Conservation (phyloP, 768 basidiomycete species). For the Cyclocybe aegerita region DNA sequence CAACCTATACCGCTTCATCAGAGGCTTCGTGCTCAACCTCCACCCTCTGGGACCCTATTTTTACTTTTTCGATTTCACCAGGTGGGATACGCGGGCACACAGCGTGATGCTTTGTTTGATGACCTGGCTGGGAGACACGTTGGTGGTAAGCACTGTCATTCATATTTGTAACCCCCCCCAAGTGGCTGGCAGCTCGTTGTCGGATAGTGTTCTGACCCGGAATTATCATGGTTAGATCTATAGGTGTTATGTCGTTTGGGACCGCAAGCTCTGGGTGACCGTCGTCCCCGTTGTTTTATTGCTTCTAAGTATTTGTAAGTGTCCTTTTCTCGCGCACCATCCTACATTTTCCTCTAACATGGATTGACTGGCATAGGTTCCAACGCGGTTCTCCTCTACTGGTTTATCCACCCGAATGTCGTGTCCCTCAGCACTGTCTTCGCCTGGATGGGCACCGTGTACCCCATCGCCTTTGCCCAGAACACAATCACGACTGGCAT, state of each 20-base stretch:
- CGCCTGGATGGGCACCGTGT: conserved; percentile 17
- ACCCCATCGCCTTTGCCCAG: conserved; percentile 21
- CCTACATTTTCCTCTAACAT: background rate
- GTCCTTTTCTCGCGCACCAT: background rate
- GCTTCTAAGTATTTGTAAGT: conserved; percentile 17
- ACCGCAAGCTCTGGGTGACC: conserved; percentile 18
- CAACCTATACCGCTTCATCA: conserved; percentile 13
- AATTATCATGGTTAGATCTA: conserved; percentile 13
- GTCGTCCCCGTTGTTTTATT: conserved; percentile 17
- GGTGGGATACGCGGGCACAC: conserved; percentile 12
- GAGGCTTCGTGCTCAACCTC: conserved; percentile 9
- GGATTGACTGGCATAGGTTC: background rate
- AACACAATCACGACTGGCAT: conserved; percentile 26
- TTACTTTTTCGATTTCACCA: conserved; percentile 11
- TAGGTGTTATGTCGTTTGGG: conserved; percentile 24
- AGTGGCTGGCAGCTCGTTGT: too few species aligned
- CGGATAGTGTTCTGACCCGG: background rate
- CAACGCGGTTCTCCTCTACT: conserved; percentile 15
- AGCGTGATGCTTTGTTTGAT: conserved; percentile 13
- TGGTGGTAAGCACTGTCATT: conserved; percentile 12
- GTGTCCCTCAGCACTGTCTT: conserved; percentile 6
- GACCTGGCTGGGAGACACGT: conserved; percentile 18
- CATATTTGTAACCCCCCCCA: too few species aligned
- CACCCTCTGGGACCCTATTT: conserved; percentile 3
- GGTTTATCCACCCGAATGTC: conserved; percentile 16